Base-by-base conservation (phyloP, 163 green algal species). In the Smithsoniella earleae region DNA sequence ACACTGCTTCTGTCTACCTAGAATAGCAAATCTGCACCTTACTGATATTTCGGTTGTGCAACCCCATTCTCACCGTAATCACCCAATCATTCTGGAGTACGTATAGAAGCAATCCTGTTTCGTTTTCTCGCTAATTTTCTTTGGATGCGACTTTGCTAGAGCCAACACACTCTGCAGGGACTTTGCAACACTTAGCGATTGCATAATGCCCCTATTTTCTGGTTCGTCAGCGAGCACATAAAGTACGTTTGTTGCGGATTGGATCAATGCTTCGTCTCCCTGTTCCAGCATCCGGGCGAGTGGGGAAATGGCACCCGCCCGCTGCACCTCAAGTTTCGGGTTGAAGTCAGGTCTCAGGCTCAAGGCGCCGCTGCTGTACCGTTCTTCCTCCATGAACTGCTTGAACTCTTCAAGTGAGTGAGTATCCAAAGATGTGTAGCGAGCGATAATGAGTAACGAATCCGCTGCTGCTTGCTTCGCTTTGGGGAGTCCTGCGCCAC, bases 281-380 rank as follows among this genome's bases (percentile, higher is more conserved):
- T 69, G 58, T 49, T 49, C 13, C 58, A 69, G 25, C 58, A 69
- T 69, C 5, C 30, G 30, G 20, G 43, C 27, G 30, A 69, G 58
- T 5, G 58, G 58, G 38, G 58, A 30, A 5, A 69, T 37, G 3
- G 58, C 58, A 3, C 58, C 58, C 6, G 58, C 58, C 20, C 58
- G n/a, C 58, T 69, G 58, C 58, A 69, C 58, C 4, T 69, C 58
- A 38, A 69, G 10, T 33, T 69, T 69, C 16, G 58, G 58, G 25
- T 69, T 69, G 58, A 36, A 43, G 20, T 33, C 58, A 13, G 20
- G 6, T 33, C n/a, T 49, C 13, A 49, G 40, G 13, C 40, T 49
- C 13, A 10, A 10, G 40, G 40, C 40, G 40, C 10, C 13, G 40
- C 40, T 49, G 10, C 40, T 33, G 52, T 8, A 33, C 6, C 52